phyloP scores from a whole-genome alignment of 345 rosid species.

The Conringia planisiliqua region DNA sequence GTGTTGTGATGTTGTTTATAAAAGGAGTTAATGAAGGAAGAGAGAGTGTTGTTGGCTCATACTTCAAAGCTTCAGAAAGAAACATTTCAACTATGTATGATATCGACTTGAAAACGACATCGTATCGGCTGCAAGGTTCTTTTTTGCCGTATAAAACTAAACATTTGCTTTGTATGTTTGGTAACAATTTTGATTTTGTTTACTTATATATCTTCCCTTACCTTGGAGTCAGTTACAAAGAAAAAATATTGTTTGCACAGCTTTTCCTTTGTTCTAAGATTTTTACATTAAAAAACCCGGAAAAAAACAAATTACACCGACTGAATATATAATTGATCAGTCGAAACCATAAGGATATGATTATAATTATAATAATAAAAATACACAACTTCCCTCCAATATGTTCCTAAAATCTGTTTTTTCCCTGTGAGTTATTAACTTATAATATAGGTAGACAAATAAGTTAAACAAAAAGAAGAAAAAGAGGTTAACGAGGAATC shows the following conservation, averaged over 20 bases:
- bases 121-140: neutral
- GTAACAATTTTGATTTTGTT: neutral
- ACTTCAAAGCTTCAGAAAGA: neutral
- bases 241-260: neutral
- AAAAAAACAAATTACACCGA: neutral
- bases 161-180: conserved; percentile 4
- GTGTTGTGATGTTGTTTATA: neutral
- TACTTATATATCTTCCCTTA: neutral
- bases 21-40: conserved; percentile 1
- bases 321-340: neutral
- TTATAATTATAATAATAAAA: neutral
- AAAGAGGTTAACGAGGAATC: neutral
- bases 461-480: neutral
- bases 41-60: neutral
- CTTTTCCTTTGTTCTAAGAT: neutral
- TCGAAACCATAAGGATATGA: too few species aligned
- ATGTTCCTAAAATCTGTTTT: neutral
- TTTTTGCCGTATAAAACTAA: neutral
- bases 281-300: neutral
- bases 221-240: neutral
- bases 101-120: neutral
- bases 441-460: neutral
- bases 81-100: conserved; percentile 7
- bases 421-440: neutral
- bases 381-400: neutral